Base-by-base conservation (phyloP, 2,329 filamentous ascomycete genomes). In the Colletotrichum caudatum region DNA sequence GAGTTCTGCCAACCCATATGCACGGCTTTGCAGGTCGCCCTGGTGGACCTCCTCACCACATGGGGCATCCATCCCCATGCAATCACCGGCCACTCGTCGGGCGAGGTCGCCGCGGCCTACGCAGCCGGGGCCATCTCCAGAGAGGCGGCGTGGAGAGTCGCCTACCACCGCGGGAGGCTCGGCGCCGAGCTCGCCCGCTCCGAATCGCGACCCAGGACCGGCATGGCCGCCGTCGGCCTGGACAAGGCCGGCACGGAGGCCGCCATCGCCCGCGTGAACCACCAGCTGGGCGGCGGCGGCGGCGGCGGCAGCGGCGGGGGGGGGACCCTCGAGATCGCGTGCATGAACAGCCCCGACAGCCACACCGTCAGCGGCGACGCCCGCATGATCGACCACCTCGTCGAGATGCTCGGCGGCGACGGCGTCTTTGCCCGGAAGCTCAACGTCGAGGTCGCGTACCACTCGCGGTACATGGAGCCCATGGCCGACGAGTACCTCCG, bases 291-390 rank as follows among this genome's bases (percentile, higher is more conserved):
- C 1, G 66, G 68, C 1, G 46, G n/a, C n/a, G n/a, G n/a, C n/a
- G n/a, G n/a, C n/a, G n/a, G n/a, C n/a, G n/a, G n/a, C n/a, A n/a
- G n/a, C n/a, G n/a, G n/a, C n/a, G n/a, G n/a, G n/a, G n/a, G 66
- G 0, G 75, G 76, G 18, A 74, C 73, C 3, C 78, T 80, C 0
- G 78, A 82, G 33, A 74, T 86, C n/a, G 80, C 80, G 2, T 87
- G 87, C 75, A 82, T 85, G 74, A 90, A 90, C 79, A 86, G 85
- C 29, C 84, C 86, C 0, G 78, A 79, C 1, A 88, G 83, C n/a
- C 77, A 86, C 7, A 89, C 87, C 0, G 81, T 88, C 0, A 87
- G 87, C 46, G 73, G 73, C 20, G 73, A 74, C 8, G 64, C 60
- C 5, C 33, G n/a, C 3, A 73, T 64, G 39, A 65, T 74, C 14